Base-by-base conservation (phyloP, 2,329 filamentous ascomycete genomes). In the Colletotrichum sojae region DNA sequence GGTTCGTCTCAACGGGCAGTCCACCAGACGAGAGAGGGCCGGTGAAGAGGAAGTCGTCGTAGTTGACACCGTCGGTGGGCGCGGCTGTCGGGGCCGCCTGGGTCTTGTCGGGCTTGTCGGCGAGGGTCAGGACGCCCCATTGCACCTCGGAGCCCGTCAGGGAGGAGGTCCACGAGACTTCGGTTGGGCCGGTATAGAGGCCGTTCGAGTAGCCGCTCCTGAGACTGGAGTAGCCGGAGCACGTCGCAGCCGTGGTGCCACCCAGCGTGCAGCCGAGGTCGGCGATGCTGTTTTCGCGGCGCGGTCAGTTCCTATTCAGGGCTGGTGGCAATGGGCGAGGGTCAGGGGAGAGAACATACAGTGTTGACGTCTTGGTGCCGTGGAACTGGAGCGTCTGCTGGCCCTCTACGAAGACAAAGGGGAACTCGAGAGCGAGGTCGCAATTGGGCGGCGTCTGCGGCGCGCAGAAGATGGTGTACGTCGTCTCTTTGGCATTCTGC, bases 401-500 rank as follows among this genome's bases (percentile, higher is more conserved):
- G 0, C 84, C 84, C 70, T 85, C 83, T 13, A 83, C 79, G 65
- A 86, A 78, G 55, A 83, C 71, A 70, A 86, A 86, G 5, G 84
- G 84, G 43, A 85, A 79, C 52, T 84, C 82, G 15, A 83, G 80
- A 6, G 81, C 81, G 8, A 86, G 75, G 63, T 82, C 80, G 73
- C 84, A 86, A 6, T 76, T 78, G 6, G 76, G 76, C 3, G 80
- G 78, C n/a, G 79, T 78, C 63, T 81, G 75, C 36, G 82, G 78
- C 10, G 80, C 80, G 69, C 84, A 86, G 73, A 86, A 86, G 48
- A 86, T 82, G 65, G 84, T 85, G 70, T 84, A 86, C 25, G 82
- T 82, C 16, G 84, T 86, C 67, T 80, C 76, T 27, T 74, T 73
- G 48, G 75, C 71, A 66, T 85, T 76, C 83, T 84, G 71, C 40